Percentiles rank a stretch among this genome's conserved stretches.
Evolutionary conservation across 306 rosid genomes (phyloP).

Genomic region (Prunus campanulata): DNA sequence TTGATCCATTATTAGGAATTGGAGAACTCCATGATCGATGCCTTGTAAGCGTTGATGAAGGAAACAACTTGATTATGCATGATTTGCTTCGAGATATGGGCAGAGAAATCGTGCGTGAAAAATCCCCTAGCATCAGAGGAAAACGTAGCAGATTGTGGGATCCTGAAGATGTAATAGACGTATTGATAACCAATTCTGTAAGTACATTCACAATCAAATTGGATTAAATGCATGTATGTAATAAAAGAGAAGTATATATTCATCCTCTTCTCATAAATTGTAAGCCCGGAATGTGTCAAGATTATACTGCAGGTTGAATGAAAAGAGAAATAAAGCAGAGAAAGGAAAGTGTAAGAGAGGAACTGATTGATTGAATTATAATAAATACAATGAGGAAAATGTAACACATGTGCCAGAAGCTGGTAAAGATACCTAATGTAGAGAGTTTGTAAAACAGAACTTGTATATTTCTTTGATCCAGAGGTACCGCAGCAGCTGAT

Average conservation of each 20-base stretch:
- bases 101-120: slow-evolving; percentile 31
- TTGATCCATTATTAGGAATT: slow-evolving; percentile 31
- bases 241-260: neutral
- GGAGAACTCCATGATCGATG: slow-evolving; percentile 23
- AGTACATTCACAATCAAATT: neutral
- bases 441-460: neutral
- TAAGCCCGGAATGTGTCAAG: too few relatives aligned
- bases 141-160: slow-evolving; percentile 15
- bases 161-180: neutral
- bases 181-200: neutral
- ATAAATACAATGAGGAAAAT: neutral
- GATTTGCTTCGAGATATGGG: slow-evolving; percentile 39
- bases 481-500: neutral
- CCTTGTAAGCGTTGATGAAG: slow-evolving; percentile 15
- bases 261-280: too few relatives aligned
- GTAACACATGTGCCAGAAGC: neutral
- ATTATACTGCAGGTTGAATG: neutral
- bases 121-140: neutral
- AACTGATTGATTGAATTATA: neutral
- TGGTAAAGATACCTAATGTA: neutral
- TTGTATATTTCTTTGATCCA: neutral
- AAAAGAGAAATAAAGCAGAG: neutral
- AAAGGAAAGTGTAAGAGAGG: neutral
- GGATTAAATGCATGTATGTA: neutral
- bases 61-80: slow-evolving; percentile 4